Base-by-base conservation (phyloP, 2,329 filamentous ascomycete genomes). In the Cladosporium velox region DNA sequence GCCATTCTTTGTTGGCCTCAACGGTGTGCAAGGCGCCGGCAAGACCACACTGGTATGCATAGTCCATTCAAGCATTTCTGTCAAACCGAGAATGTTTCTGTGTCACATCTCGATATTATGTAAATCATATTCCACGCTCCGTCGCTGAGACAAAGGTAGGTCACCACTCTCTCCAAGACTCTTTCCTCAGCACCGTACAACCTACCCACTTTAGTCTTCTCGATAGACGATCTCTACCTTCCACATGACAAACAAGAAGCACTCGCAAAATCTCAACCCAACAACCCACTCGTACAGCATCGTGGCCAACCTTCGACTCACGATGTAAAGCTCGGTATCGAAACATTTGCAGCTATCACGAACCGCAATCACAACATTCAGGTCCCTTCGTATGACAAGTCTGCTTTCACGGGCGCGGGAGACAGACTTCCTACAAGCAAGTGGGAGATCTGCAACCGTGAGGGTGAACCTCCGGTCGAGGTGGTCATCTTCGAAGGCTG, bases 191-290 rank as follows among this genome's bases (percentile, higher is more conserved):
- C 82, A 15, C 85, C 84, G 1, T 83, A 89, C 73, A 84, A 84
- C 24, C 83, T 91, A 28, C 80, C 84, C 66, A 90, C 90, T 2
- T 82, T 91, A 59, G 89, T 92, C 63, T 86, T 92, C 77, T 93
- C 91, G 77, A 90, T 97, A 70, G 93, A 97, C 77, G 93, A 97
- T 80, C 88, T 97, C 72, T 97, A 97, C 79, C 87, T 96, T 64
- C 84, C 87, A 15, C 91, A 91, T 76, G 80, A 82, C 26, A 85
- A 89, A 69, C 91, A 95, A 77, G 76, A 84, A 32, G 81, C 83
- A 1, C 86, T 96, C 26, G 88, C 90, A 30, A 78, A 83, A 54
- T 78, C 84, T 7, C 83, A 95, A 73, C 86, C 90, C 0, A 78
- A 85, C 44, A 97, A 97, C 74, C 86, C 86, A 24, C 85, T 97